A percentile compares a stretch with the other conserved stretches of the same genome.
phyloP scores from a whole-genome alignment of 1,284 basidiomycete genomes.

The Amylostereum chailletii region DNA sequence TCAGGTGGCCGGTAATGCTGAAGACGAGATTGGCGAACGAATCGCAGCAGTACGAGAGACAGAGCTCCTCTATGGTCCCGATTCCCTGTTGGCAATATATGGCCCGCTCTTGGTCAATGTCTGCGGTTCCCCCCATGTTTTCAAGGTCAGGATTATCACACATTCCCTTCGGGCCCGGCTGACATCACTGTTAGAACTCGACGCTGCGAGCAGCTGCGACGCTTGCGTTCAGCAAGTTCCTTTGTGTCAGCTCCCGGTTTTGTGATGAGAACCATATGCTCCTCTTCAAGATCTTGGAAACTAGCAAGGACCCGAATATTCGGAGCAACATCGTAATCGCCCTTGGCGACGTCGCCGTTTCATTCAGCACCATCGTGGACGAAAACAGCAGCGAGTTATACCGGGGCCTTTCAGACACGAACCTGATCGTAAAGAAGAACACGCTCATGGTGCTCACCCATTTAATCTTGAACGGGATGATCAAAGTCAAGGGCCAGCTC shows the following conservation, averaged over 20 bases:
- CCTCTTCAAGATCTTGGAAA: slow-evolving; percentile 91
- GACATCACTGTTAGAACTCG: slow-evolving; percentile 52
- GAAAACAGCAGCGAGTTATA: slow-evolving; percentile 96
- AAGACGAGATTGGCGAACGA: slow-evolving; percentile 95
- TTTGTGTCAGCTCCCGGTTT: slow-evolving; percentile 91
- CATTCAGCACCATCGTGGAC: slow-evolving; percentile 93
- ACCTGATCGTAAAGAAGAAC: slow-evolving; percentile 96
- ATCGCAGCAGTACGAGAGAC: slow-evolving; percentile 80
- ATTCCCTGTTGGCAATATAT: slow-evolving; percentile 81
- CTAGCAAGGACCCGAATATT: slow-evolving; percentile 82
- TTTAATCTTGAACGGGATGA: slow-evolving; percentile 97
- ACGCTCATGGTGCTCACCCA: slow-evolving; percentile 98
- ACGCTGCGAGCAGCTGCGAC: slow-evolving; percentile 83
- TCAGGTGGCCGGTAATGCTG: slow-evolving; percentile 94
- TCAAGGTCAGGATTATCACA: slow-evolving; percentile 47
- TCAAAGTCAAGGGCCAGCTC: slow-evolving; percentile 98
- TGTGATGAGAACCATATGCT: slow-evolving; percentile 87
- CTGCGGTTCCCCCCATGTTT: slow-evolving; percentile 80
- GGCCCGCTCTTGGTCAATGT: slow-evolving; percentile 89
- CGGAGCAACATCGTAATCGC: slow-evolving; percentile 96
- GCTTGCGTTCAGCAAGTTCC: slow-evolving; percentile 90
- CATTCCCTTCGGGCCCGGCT: neutral
- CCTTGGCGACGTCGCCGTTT: slow-evolving; percentile 93
- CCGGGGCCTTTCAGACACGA: slow-evolving; percentile 81
- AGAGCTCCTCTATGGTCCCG: slow-evolving; percentile 80